Evolutionary conservation across 306 rosid genomes (phyloP).

Genomic region (Quercus suber): DNA sequence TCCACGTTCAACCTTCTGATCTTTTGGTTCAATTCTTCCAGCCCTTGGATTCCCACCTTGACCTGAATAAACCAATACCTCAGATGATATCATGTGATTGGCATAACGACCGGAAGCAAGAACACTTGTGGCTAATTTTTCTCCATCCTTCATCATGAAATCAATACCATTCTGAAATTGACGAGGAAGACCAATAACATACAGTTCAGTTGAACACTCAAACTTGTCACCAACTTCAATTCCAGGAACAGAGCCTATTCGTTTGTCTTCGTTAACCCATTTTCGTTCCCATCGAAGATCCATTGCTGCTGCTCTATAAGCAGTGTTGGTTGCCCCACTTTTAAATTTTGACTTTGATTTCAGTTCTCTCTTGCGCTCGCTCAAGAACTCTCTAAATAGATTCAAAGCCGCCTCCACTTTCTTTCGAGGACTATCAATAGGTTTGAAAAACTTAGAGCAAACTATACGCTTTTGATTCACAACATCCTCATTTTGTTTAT

Average conservation of each 20-base stretch:
- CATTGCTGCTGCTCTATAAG: not conserved
- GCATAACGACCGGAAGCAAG: not conserved
- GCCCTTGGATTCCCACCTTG: too few species aligned
- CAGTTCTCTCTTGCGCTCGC: not conserved
- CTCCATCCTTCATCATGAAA: not conserved
- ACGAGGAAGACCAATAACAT: slow-evolving; percentile 42
- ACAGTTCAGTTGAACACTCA: slow-evolving; percentile 28
- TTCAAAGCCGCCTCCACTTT: slow-evolving; percentile 25
- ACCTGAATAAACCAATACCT: not conserved
- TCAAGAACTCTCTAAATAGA: not conserved
- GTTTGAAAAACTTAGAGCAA: too few species aligned
- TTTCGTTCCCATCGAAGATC: not conserved
- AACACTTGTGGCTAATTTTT: not conserved
- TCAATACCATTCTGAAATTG: not conserved
- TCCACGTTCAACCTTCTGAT: too few species aligned
- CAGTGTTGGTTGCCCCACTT: not conserved
- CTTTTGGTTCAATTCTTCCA: too few species aligned
- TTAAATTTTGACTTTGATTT: not conserved
- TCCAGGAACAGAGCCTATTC: slow-evolving; percentile 33
- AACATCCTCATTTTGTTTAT: too few species aligned
- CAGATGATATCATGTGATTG: not conserved
- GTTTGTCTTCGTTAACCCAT: slow-evolving; percentile 15
- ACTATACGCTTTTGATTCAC: too few species aligned
- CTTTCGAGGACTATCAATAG: not conserved
- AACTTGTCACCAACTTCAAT: slow-evolving; percentile 45